Evolutionary conservation across 192 early-diverging fungal genomes (phyloP).

Genomic region (Obelidium mucronatum): DNA sequence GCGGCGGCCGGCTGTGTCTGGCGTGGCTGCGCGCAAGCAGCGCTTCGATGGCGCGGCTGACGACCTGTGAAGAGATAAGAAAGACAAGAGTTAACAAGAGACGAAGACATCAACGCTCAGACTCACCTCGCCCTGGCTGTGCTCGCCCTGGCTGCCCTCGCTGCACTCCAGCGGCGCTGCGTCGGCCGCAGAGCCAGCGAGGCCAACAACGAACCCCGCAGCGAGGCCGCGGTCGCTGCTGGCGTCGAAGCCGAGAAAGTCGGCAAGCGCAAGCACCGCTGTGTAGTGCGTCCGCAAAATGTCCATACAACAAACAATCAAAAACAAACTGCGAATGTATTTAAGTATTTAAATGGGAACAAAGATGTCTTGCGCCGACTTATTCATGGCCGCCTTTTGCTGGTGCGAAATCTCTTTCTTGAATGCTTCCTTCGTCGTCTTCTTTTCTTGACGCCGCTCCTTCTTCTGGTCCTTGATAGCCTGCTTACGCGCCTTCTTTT

Average conservation of each 20-base stretch:
- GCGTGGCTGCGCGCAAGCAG: conserved; percentile 6
- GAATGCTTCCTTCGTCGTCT: conserved; percentile 80
- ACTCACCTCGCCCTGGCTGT: neutral
- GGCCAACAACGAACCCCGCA: neutral
- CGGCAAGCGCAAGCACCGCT: neutral
- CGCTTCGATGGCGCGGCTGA: conserved; percentile 41
- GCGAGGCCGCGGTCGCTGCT: neutral
- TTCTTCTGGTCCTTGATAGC: conserved; percentile 83
- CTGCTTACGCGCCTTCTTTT: conserved; percentile 91
- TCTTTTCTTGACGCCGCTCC: conserved; percentile 72
- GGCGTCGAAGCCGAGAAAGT: neutral
- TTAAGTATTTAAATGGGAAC: conserved; percentile 27
- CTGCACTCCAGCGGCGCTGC: neutral
- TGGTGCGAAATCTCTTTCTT: conserved; percentile 73
- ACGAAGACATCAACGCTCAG: neutral
- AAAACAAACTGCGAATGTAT: neutral
- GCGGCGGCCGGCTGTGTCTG: conserved; percentile 17
- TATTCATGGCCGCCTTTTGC: conserved; percentile 61
- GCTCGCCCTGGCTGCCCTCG: neutral
- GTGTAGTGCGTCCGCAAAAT: neutral
- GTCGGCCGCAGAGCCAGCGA: neutral
- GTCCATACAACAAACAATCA: conserved; percentile 8
- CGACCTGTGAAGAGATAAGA: conserved; percentile 28
- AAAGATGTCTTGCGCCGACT: conserved; percentile 47
- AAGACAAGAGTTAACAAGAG: neutral